Evolutionary conservation across 176 grass and related monocot species (phyloP).

Genomic region (Avena atlantica): DNA sequence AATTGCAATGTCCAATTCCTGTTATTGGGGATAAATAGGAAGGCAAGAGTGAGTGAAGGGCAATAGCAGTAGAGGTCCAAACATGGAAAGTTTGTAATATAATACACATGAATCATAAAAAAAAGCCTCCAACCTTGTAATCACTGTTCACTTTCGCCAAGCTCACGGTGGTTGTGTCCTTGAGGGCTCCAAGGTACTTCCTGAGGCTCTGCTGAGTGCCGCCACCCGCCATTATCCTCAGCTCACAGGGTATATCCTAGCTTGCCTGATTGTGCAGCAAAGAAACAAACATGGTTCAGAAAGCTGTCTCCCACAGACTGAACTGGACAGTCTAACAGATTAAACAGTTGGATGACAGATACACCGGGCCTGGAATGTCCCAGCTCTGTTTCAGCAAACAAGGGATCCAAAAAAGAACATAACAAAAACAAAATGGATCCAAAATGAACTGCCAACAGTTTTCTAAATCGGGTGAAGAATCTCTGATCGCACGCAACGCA

Average conservation of each 20-base stretch:
- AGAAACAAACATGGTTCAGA: constrained; percentile 2
- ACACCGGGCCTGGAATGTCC: background rate
- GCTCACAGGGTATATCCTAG: constrained; percentile 37
- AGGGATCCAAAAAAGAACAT: constrained; percentile 27
- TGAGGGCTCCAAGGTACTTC: constrained; percentile 96
- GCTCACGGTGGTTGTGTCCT: constrained; percentile 95
- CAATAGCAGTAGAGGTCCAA: background rate
- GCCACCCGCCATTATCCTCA: constrained; percentile 73
- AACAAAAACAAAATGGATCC: constrained; percentile 6
- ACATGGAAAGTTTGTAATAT: background rate
- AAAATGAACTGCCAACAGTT: constrained; percentile 22
- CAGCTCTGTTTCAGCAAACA: constrained; percentile 23
- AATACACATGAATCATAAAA: background rate
- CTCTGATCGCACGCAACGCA: constrained; percentile 10
- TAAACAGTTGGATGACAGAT: constrained; percentile 10
- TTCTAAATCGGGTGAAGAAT: background rate
- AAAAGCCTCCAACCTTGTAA: constrained; percentile 73
- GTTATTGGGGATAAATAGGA: constrained; percentile 27
- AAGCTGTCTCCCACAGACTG: background rate
- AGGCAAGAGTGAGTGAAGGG: background rate
- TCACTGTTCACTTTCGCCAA: constrained; percentile 99
- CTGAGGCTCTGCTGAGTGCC: constrained; percentile 82
- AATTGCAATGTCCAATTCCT: constrained; percentile 98
- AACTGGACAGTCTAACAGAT: constrained; percentile 3
- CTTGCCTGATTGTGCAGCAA: constrained; percentile 36